phyloP scores from a whole-genome alignment of 164 flowering plant genomes.

The Vitis cinerea region DNA sequence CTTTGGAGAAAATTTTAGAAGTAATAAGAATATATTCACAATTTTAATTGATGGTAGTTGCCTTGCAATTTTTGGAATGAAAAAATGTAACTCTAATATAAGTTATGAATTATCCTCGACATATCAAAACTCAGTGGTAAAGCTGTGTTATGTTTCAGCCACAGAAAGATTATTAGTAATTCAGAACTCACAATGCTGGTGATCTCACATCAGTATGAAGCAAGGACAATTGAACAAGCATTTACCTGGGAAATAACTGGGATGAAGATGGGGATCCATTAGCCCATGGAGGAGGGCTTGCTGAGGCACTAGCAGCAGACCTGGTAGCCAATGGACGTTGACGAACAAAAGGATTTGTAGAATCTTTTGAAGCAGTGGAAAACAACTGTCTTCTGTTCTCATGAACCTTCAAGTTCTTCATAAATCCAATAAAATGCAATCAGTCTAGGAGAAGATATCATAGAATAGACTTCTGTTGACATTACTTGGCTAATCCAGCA shows the following conservation, averaged over 20 bases:
- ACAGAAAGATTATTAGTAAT: too few species aligned
- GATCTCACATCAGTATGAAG: too few species aligned
- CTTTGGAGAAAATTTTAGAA: too few species aligned
- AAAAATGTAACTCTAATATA: not conserved
- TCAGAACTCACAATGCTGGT: too few species aligned
- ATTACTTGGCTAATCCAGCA: not conserved
- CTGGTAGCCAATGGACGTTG: constrained; percentile 85
- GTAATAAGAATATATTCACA: too few species aligned
- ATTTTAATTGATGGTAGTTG: too few species aligned
- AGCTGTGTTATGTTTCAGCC: too few species aligned
- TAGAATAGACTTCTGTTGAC: not conserved
- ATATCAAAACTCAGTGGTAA: too few species aligned
- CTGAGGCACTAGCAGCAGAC: constrained; percentile 47
- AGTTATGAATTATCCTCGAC: too few species aligned
- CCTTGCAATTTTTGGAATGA: not conserved
- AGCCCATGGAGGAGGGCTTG: constrained; percentile 85
- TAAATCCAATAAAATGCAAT: constrained; percentile 9
- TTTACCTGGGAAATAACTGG: constrained; percentile 58
- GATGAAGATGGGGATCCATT: constrained; percentile 65
- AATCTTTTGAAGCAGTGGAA: constrained; percentile 72
- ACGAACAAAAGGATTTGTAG: constrained; percentile 86
- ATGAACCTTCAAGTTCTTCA: constrained; percentile 85
- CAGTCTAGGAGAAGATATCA: constrained; percentile 2
- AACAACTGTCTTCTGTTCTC: constrained; percentile 90
- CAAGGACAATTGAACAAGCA: not conserved